Evolutionary conservation across 176 grass and related monocot species (phyloP), one percentile per base, ranked within the genome.

Genomic region (Oryza glaberrima): DNA sequence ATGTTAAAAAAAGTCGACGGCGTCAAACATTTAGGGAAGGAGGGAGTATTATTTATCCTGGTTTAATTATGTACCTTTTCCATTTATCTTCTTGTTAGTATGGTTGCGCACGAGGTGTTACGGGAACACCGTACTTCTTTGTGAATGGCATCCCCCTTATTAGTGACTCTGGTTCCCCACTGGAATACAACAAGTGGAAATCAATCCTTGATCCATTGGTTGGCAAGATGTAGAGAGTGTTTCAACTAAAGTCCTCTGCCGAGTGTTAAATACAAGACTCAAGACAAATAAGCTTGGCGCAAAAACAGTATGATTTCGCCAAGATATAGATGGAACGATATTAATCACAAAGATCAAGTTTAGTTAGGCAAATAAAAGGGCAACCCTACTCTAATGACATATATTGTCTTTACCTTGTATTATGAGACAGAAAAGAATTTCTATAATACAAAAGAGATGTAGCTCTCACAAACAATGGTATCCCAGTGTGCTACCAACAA

Each of bases 121-220:
- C 96, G 1, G 93, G 93, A 23, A 87, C 93, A 61, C 96, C 93
- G 16, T 84, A 78, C 69, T 98, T 90, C 85, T 98, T 98, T 90
- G 91, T 98, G 66, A 95, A 98, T 72, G 96, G 96, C 28, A 98
- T 98, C 75, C 93, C 93, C 26, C 90, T 95, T 6, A 77, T 17
- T 6, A 48, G n/a, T 4, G 56, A 68, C 22, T 65, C 78, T 19
- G 89, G 49, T 60, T 73, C 86, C 79, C 11, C 77, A 25, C 3
- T 90, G 0, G 85, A 85, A 38, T 98, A 87, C 77, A 94, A 85
- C 3, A 80, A 85, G 54, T 98, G 93, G 96, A 94, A 86, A 67
- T 81, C 72, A 9, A 83, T 90, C 34, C 72, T 98, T 9, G 93
- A 86, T 86, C 96, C 93, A 0, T 82, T 95, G 83, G 52, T 91